These are phyloP conservation scores for Pilatotrama ljubarskyi DNA, from an alignment of 768 basidiomycete genomes.

Conservation along the genomic window DNA sequence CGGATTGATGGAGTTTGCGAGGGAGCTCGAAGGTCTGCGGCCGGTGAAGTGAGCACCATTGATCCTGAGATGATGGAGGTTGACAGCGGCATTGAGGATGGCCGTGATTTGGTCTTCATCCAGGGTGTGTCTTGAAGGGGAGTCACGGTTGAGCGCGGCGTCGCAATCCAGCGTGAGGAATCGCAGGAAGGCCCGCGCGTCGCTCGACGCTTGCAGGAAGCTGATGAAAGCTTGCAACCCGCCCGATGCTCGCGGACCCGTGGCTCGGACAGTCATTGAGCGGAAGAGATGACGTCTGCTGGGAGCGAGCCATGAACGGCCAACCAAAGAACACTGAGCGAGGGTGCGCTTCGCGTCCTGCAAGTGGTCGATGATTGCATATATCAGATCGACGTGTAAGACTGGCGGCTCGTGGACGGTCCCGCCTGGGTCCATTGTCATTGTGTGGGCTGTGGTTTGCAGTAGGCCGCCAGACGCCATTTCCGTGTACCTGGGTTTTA, in stretches of 20 bases:
- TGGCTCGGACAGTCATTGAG: neutral
- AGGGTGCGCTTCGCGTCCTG: neutral
- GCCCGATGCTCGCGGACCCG: neutral
- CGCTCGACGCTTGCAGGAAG: neutral
- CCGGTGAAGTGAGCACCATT: neutral
- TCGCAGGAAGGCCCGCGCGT: neutral
- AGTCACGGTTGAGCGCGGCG: neutral
- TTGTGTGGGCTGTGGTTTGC: too few relatives aligned
- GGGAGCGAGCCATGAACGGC: neutral
- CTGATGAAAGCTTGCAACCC: neutral
- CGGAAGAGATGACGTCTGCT: neutral
- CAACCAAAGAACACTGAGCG: neutral
- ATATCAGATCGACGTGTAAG: too few relatives aligned
- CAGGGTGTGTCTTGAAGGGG: neutral
- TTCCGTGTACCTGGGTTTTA: too few relatives aligned
- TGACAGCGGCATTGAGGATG: neutral
- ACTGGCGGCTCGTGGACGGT: too few relatives aligned
- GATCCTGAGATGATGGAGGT: neutral
- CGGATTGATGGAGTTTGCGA: neutral
- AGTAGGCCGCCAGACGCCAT: too few relatives aligned
- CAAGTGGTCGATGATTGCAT: too few relatives aligned
- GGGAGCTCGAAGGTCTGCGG: too few relatives aligned
- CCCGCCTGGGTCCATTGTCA: too few relatives aligned
- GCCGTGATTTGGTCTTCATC: too few relatives aligned
- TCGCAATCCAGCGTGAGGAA: neutral